phyloP scores from a whole-genome alignment of 352 stramenopile species.

The Phytophthora meadii region DNA sequence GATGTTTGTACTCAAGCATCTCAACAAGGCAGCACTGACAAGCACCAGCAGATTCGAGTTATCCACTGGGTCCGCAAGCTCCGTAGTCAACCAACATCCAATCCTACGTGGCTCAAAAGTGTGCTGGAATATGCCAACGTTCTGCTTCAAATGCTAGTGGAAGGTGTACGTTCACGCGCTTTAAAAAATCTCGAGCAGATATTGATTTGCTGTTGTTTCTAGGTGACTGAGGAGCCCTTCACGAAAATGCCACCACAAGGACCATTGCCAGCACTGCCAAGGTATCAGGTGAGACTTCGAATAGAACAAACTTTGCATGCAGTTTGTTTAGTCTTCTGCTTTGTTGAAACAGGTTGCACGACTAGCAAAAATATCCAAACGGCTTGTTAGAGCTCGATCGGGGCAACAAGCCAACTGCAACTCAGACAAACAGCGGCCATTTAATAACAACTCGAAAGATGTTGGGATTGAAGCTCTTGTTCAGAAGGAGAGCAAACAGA shows the following conservation, averaged over 20 bases:
- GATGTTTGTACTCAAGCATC: constrained; percentile 37
- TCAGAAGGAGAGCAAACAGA: constrained; percentile 50
- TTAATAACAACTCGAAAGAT: constrained; percentile 19
- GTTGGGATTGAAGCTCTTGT: constrained; percentile 8
- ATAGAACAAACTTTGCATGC: not conserved
- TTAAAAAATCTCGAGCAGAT: not conserved
- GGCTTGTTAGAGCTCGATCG: constrained; percentile 4
- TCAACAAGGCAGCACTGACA: constrained; percentile 21
- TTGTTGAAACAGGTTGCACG: constrained; percentile 31
- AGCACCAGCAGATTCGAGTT: constrained; percentile 73
- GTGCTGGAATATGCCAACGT: constrained; percentile 53
- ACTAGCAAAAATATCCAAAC: constrained; percentile 18
- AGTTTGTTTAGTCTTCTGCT: constrained; percentile 1
- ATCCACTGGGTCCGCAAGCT: constrained; percentile 67
- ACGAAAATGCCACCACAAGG: constrained; percentile 71
- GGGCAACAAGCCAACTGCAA: not conserved
- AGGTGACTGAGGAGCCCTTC: constrained; percentile 65
- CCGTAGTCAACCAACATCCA: constrained; percentile 57
- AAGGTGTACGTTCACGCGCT: constrained; percentile 47
- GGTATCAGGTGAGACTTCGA: constrained; percentile 44
- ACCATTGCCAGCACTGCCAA: constrained; percentile 52
- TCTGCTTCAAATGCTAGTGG: constrained; percentile 61
- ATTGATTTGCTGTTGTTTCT: not conserved
- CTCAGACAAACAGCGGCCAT: not conserved
- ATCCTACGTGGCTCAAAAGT: constrained; percentile 65